These are phyloP conservation scores for Calendula officinalis DNA, from an alignment of 129 eudicot genomes.

Conservation along the genomic window DNA sequence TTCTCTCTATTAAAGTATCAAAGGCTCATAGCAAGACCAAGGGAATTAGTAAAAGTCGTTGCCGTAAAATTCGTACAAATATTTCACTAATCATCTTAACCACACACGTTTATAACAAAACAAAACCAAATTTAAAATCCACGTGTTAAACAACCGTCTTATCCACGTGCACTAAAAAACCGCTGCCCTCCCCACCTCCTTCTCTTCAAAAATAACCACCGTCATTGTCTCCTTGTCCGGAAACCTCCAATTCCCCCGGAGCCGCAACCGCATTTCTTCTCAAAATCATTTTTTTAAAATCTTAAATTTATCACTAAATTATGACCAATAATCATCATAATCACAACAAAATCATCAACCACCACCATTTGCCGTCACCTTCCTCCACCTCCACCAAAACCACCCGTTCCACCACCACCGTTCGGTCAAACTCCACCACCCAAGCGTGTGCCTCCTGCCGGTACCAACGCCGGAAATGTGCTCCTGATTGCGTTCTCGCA, in stretches of 20 bases:
- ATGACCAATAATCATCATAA: conserved; percentile 19
- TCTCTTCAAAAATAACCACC: conserved; percentile 21
- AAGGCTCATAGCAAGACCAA: background rate
- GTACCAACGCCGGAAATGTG: conserved; percentile 81
- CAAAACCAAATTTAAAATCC: background rate
- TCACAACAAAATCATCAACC: conserved; percentile 14
- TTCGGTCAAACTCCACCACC: conserved; percentile 28
- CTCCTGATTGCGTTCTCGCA: conserved; percentile 72
- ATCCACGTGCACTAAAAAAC: conserved; percentile 26
- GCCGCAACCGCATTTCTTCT: conserved; percentile 28
- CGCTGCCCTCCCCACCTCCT: conserved; percentile 24
- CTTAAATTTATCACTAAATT: background rate
- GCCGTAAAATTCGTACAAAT: conserved; percentile 13
- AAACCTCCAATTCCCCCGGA: conserved; percentile 36
- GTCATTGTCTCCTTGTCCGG: conserved; percentile 25
- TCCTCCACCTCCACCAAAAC: conserved; percentile 10
- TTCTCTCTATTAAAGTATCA: too few species aligned
- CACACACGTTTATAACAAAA: conserved; percentile 18
- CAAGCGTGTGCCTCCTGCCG: conserved; percentile 92
- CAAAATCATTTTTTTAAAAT: background rate
- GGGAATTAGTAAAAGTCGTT: conserved; percentile 33
- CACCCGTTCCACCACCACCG: conserved; percentile 7
- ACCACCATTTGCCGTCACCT: conserved; percentile 25
- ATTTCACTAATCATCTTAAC: background rate
- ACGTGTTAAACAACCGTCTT: conserved; percentile 18